These are phyloP conservation scores for Heritiera fomes DNA, from an alignment of 345 rosid species.

Conservation along the genomic window DNA sequence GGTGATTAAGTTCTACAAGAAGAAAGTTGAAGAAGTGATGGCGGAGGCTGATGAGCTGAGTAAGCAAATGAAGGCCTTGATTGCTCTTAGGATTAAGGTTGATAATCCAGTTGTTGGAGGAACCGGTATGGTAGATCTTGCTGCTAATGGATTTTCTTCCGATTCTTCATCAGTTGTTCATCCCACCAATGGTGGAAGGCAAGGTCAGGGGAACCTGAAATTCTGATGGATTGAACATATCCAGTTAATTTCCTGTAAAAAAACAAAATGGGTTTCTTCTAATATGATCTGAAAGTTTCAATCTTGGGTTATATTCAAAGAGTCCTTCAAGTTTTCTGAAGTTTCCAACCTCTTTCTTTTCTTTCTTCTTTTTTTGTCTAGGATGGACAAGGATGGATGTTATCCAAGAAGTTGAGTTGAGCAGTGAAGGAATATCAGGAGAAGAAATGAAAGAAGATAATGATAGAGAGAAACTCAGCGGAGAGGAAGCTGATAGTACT, in stretches of 20 bases:
- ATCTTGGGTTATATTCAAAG: neutral
- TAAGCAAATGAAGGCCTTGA: slow-evolving; percentile 73
- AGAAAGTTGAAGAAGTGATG: slow-evolving; percentile 50
- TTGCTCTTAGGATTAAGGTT: slow-evolving; percentile 68
- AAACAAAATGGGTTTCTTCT: neutral
- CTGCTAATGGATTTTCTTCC: slow-evolving; percentile 7
- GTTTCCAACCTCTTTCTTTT: neutral
- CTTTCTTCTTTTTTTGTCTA: neutral
- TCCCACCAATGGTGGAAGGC: slow-evolving; percentile 23
- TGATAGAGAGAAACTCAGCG: no score
- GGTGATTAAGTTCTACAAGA: slow-evolving; percentile 52
- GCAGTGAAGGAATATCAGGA: slow-evolving; percentile 1
- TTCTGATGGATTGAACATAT: neutral
- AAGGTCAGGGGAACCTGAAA: slow-evolving; percentile 24
- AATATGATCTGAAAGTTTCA: neutral
- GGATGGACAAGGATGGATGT: slow-evolving; percentile 14
- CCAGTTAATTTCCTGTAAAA: neutral
- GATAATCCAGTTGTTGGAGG: slow-evolving; percentile 44
- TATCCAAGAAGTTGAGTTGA: slow-evolving; percentile 9
- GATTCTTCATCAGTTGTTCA: slow-evolving; percentile 29
- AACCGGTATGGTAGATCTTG: slow-evolving; percentile 13
- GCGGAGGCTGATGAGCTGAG: slow-evolving; percentile 71
- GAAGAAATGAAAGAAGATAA: neutral
- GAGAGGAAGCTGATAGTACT: neutral
- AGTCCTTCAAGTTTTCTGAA: neutral